Evolutionary conservation across 805 yeast genomes (phyloP).

Genomic region (Candida sonorensis): DNA sequence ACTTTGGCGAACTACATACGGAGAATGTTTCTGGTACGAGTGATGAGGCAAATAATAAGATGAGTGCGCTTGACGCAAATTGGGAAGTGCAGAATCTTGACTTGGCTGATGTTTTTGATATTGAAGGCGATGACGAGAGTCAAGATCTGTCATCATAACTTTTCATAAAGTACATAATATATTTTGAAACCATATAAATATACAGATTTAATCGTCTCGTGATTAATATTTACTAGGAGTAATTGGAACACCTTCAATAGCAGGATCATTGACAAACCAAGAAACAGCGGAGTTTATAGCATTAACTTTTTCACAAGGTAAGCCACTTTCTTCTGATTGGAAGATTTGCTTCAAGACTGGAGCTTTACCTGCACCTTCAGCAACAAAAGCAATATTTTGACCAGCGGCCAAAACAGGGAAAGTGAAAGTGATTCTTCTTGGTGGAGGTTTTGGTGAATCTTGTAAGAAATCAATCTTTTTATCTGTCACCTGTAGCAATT

Average conservation of each 20-base stretch:
- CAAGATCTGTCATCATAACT: background rate
- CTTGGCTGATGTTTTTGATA: conserved; percentile 20
- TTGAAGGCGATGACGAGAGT: conserved; percentile 16
- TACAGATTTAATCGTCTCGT: no score
- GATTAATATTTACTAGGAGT: no score
- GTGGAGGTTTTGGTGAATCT: conserved; percentile 92
- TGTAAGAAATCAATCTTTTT: conserved; percentile 55
- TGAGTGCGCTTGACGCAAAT: conserved; percentile 11
- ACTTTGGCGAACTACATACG: background rate
- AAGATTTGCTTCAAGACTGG: conserved; percentile 66
- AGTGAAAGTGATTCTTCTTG: conserved; percentile 85
- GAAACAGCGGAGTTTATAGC: conserved; percentile 47
- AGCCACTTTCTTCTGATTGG: conserved; percentile 31
- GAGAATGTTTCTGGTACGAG: background rate
- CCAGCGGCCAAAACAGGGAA: conserved; percentile 63
- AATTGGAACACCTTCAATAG: conserved; percentile 52
- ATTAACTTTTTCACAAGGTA: conserved; percentile 77
- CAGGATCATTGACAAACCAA: conserved; percentile 85
- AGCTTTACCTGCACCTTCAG: conserved; percentile 82
- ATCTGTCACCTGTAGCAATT: conserved; percentile 47
- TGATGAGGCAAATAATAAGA: background rate
- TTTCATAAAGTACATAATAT: no score
- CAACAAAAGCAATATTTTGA: conserved; percentile 64
- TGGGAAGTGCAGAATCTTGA: conserved; percentile 27
- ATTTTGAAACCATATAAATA: no score